Percentiles rank a stretch among this genome's conserved stretches.
Conservation (phyloP, 2,329 filamentous ascomycete genomes). For the Coleophoma eucalyptorum region DNA sequence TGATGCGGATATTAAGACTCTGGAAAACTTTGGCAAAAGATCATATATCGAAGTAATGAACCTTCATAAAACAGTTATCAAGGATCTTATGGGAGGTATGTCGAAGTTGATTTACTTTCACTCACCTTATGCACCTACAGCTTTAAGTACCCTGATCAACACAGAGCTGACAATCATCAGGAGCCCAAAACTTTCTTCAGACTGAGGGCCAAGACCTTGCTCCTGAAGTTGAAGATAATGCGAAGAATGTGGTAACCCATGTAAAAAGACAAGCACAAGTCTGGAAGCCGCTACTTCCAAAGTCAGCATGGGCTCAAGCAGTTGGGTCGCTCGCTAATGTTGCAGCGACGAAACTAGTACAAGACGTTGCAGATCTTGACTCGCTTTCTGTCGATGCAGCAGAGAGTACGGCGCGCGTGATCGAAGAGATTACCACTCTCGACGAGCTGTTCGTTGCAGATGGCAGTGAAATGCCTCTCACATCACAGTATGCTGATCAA, state of each 20-base stretch:
- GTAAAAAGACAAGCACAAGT: constrained; percentile 49
- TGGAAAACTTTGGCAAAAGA: constrained; percentile 57
- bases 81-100: constrained; percentile 54
- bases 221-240: constrained; percentile 44
- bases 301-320: constrained; percentile 60
- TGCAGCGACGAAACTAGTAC: constrained; percentile 54
- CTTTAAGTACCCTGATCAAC: not conserved
- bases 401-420: constrained; percentile 55
- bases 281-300: constrained; percentile 56
- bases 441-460: constrained; percentile 54
- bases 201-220: constrained; percentile 31
- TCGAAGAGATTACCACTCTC: constrained; percentile 55
- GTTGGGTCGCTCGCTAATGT: constrained; percentile 57
- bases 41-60: constrained; percentile 59
- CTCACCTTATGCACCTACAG: not conserved
- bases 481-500: constrained; percentile 55
- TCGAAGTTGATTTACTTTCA: not conserved
- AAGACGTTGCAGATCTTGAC: constrained; percentile 55
- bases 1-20: constrained; percentile 54
- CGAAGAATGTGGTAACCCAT: constrained; percentile 49
- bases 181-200: constrained; percentile 55
- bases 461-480: constrained; percentile 39
- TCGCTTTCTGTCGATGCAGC: constrained; percentile 59
- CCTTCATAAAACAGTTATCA: constrained; percentile 56
- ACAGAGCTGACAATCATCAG: constrained; percentile 18